Evolutionary conservation across 1,284 basidiomycete genomes (phyloP), one percentile per base, ranked within the genome.

Genomic region (Leucoagaricus sp.): DNA sequence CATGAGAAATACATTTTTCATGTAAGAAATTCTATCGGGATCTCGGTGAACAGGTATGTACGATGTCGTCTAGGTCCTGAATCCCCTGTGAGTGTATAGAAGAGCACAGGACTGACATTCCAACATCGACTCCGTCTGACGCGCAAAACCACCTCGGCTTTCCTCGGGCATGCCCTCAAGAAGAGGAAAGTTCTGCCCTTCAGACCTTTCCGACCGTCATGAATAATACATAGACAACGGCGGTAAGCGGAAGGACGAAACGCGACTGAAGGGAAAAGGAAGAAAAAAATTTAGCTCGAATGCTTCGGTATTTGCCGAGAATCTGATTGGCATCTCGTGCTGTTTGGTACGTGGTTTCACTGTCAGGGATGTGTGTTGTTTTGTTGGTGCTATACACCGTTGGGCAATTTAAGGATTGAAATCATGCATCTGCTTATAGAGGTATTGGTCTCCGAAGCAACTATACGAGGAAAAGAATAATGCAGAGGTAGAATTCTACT

Each of bases 61-160:
- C 62, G 66, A 66, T 64, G 59, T 68, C 62, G 69, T 70, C 71
- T 71, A 71, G 67, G 63, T 69, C 68, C 71, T 61, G 49, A 60
- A 50, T 58, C 65, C 58, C 64, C 62, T 33, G 49, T 25, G 41
- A 54, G 51, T 55, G 52, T 28, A 34, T n/a, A n/a, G n/a, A 45
- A 52, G 51, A 63, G 62, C 45, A 54, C 58, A 63, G 65, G 66
- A 71, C 64, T 70, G 67, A 70, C 70, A 65, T 69, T 45, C 67
- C 70, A 68, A 64, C 65, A 69, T 66, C 69, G 49, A 41, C 12
- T 55, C 49, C 59, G 45, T 80, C 67, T 79, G 53, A 72, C 75
- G 73, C 67, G 73, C 64, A 69, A 79, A 80, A 79, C 77, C 77
- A 79, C 75, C 78, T 73, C 75, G 68, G 71, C 69, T 66, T 65